Base-by-base conservation (phyloP, 139 green algal genomes). In the Zygnema cylindricum region DNA sequence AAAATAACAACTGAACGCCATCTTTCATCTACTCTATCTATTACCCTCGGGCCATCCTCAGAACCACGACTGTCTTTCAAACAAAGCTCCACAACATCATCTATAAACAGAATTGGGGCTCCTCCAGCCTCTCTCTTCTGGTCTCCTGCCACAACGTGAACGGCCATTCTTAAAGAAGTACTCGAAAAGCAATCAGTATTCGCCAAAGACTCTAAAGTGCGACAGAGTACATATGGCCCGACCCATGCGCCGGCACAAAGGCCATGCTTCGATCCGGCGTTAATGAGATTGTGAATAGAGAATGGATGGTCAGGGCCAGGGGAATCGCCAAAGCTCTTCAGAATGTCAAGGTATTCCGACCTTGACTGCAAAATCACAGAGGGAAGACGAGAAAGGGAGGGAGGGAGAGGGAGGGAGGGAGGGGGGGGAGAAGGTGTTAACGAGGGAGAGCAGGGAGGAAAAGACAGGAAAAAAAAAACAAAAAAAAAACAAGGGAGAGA, bases 171-270 rank as follows among this genome's bases (percentile, higher is more conserved):
- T 40, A 85, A 57, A 42, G 11, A 16, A 40, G 3, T 49, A 79
- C 39, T 36, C 3, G 32, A 2, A 41, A 7, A 22, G 82, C 55
- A 23, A 21, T 7, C 7, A 25, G 82, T n/a, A 43, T 57, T 16
- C 3, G 76, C 90, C 2, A 94, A 82, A 21, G 92, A 90, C 79
- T 94, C 92, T 79, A 98, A 69, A 43, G 94, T 88, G 30, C 94
- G 92, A 92, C 95, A 98, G 55, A 98, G 92, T 39, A 93, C 93
- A 92, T 94, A 98, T 0, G 96, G 96, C 0, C 96, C 96, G 71
- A 98, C 83, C 96, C 96, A 98, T 73, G 93, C 86, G 0, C 96
- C 96, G 0, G 95, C 86, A 2, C 94, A 88, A 1, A 98, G 93
- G 38, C 96, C 96, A 43, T 94, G 92, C 0, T 39, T 32, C 0